Evolutionary conservation across 179 eudicot species (phyloP), one percentile per base, ranked within the genome.

Genomic region (Carnegiea gigantea): DNA sequence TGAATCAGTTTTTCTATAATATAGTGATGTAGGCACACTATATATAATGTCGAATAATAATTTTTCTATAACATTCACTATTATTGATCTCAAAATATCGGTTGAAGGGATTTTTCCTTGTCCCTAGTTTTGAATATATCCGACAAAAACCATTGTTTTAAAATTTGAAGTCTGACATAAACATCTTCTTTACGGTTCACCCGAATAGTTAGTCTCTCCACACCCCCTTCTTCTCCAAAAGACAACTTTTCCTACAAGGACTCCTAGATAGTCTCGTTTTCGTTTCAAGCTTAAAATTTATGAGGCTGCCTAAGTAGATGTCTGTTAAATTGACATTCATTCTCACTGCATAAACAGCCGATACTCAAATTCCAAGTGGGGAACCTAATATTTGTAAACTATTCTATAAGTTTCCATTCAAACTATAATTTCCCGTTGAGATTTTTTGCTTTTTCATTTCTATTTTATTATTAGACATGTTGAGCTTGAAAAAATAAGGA

Each of bases 401-500:
- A 75, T 80, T 30, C 43, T 59, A 74, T 24, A 74, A 72, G 48
- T 57, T 81, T 76, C 64, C 72, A 75, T 75, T 74, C 64, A 74
- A 48, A 46, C 9, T 64, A 9, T 46, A 65, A 76, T 75, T 33
- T 67, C 21, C 83, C 79, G 53, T 75, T 81, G 65, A 81, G 73
- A 75, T 64, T 2, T 81, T 44, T 81, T 44, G 17, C 40, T 26
- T 75, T 40, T 44, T 24, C n/a, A 65, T 68, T 65, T 76, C 60
- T 30, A 75, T 24, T 38, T 23, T 9, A 38, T 59, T 70, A 70
- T 33, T 11, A 38, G 33, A 60, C 78, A 77, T n/a, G 76, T 20
- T 1, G 76, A 64, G 57, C 20, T n/a, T 78, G 54, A 43, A 85
- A 75, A 82, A 83, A 85, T 77, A 80, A 85, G 85, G 88, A 85